Conservation (phyloP, 768 basidiomycete species). For the Boletus sensibilis region DNA sequence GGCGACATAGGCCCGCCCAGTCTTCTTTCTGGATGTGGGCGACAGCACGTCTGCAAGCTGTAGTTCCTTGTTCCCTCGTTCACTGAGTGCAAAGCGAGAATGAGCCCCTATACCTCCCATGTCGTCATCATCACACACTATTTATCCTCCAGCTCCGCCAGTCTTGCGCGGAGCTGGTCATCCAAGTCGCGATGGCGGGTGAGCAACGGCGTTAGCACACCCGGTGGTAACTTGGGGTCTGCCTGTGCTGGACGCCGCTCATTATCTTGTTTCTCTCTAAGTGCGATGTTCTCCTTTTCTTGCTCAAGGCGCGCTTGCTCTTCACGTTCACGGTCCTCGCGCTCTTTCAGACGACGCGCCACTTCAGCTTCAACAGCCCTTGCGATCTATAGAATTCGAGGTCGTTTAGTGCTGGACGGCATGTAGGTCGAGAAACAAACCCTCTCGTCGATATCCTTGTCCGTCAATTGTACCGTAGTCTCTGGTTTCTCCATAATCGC, state of each 20-base stretch:
- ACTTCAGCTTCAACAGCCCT: conserved; percentile 75
- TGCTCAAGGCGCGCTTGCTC: conserved; percentile 29
- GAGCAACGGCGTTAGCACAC: conserved; percentile 59
- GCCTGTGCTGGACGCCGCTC: conserved; percentile 7
- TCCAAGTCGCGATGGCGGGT: conserved; percentile 69
- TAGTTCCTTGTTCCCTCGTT: conserved; percentile 58
- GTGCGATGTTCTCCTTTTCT: conserved; percentile 28
- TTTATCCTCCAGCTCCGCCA: conserved; percentile 70
- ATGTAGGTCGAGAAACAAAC: conserved; percentile 34
- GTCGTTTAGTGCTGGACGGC: background rate
- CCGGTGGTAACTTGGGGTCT: conserved; percentile 27
- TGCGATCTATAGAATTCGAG: conserved; percentile 49
- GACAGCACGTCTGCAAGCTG: conserved; percentile 64
- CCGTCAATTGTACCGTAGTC: conserved; percentile 40
- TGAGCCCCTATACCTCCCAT: conserved; percentile 14
- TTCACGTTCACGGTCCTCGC: conserved; percentile 36
- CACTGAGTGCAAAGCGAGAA: conserved; percentile 36
- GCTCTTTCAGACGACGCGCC: conserved; percentile 55
- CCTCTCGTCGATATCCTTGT: conserved; percentile 73
- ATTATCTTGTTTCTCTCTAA: conserved; percentile 14
- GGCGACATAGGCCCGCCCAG: conserved; percentile 80
- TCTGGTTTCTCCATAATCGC: conserved; percentile 19
- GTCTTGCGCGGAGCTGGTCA: conserved; percentile 58
- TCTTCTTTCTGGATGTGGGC: conserved; percentile 76
- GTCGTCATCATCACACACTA: conserved; percentile 48